Evolutionary conservation across 169 alveolate species (phyloP), one percentile per base, ranked within the genome.

Genomic region (Amoebophrya sp.): DNA sequence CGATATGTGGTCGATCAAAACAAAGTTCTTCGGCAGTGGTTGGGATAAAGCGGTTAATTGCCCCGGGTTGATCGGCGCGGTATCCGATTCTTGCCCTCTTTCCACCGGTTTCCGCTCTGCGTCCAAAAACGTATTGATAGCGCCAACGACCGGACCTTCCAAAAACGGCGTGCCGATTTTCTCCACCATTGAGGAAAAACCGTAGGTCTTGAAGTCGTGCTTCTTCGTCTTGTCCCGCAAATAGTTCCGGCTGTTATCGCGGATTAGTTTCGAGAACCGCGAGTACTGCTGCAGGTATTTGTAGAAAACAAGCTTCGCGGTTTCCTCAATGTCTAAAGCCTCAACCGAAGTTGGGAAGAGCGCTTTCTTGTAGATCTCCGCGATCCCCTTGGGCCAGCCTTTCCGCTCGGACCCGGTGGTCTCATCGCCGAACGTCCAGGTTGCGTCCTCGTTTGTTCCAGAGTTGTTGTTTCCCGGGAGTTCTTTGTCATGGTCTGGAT

Each of bases 161-260:
- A n/a, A n/a, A n/a, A n/a, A n/a, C n/a, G n/a, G n/a, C n/a, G n/a
- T n/a, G 10, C 32, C 83, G 10, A 66, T 1, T 7, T 66, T 18
- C 83, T 66, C 83, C 32, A 25, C 29, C 35, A 66, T 12, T 2
- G 29, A 25, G 32, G 18, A 2, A 25, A n/a, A 0, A 2, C 83
- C 83, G 35, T 66, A 25, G 32, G 83, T 66, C 35, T 66, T 66
- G 83, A 66, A 66, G 83, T 66, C 83, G 83, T 66, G 83, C 83
- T 25, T 66, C 32, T 66, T 66, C 35, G 35, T 7, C 18, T n/a
- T 18, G 18, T 66, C 35, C 12, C 83, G 29, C 10, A 66, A 18
- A 25, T 66, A 66, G 1, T 7, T 25, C 32, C 83, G 83, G 35
- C 35, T 12, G 32, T 66, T 66, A n/a, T 66, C 83, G 18, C 83